A percentile compares a stretch with the other conserved stretches of the same genome.
phyloP scores from a whole-genome alignment of 768 basidiomycete species.

The Brasilioporus rufonigricans region DNA sequence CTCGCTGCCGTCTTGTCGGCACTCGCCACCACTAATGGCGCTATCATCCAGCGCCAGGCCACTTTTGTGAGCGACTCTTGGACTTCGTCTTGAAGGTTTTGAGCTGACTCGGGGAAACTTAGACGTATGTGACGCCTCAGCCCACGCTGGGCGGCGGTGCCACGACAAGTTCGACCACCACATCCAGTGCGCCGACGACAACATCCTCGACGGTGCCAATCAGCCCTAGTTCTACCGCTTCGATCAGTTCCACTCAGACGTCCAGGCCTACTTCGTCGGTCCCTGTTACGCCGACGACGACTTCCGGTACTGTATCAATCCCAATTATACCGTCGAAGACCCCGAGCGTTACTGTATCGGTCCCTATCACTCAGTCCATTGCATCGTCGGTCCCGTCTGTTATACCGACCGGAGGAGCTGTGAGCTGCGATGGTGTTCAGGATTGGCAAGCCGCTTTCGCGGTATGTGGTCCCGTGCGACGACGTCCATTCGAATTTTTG shows the following conservation, averaged over 20 bases:
- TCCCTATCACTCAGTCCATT: too few species aligned
- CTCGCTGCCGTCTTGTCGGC: constrained; percentile 8
- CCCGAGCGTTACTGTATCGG: too few species aligned
- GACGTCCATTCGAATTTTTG: neutral
- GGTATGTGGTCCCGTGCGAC: neutral
- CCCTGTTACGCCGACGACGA: neutral
- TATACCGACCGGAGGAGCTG: neutral
- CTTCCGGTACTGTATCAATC: too few species aligned
- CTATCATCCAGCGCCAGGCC: constrained; percentile 14
- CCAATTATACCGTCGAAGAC: too few species aligned
- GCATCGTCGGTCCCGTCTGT: too few species aligned
- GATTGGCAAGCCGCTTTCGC: constrained; percentile 25
- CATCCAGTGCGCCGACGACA: neutral
- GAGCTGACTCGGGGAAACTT: too few species aligned
- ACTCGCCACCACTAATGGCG: constrained; percentile 15
- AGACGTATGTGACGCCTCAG: neutral
- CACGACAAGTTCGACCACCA: neutral
- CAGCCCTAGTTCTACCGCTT: too few species aligned
- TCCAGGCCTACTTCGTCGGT: neutral
- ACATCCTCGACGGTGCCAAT: neutral
- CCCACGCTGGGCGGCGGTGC: neutral
- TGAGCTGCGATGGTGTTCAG: constrained; percentile 16
- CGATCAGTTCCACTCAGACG: too few species aligned
- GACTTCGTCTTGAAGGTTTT: fast-evolving
- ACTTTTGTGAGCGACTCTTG: constrained; percentile 12